phyloP scores from a whole-genome alignment of 2,329 filamentous ascomycete species.

The Biscogniauxia marginata region DNA sequence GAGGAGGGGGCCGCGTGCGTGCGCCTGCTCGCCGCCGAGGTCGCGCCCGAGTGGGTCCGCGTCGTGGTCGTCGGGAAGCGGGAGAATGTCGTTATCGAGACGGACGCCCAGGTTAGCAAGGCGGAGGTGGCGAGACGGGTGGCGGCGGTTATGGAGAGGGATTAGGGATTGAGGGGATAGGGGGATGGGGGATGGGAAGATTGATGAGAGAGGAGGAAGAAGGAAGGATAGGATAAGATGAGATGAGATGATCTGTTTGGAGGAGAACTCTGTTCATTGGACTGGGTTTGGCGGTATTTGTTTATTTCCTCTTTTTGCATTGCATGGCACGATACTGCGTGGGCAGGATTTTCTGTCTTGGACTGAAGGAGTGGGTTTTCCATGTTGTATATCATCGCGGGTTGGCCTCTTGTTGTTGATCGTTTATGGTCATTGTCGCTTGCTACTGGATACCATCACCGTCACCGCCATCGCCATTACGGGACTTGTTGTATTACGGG shows the following conservation, averaged over 20 bases:
- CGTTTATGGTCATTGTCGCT: not conserved
- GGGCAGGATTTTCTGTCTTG: not conserved
- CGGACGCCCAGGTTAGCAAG: constrained; percentile 36
- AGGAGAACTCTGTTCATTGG: not conserved
- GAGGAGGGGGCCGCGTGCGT: constrained; percentile 53
- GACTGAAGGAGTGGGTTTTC: not conserved
- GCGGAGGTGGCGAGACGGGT: constrained; percentile 33
- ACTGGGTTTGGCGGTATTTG: not conserved
- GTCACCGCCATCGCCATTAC: no score
- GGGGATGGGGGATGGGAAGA: not conserved
- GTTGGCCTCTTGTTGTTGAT: not conserved
- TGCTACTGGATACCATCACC: not conserved
- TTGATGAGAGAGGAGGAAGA: not conserved
- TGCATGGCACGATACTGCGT: no score
- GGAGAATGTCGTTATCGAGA: constrained; percentile 58
- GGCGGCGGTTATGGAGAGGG: constrained; percentile 17
- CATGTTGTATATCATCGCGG: not conserved
- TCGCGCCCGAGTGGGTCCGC: constrained; percentile 56
- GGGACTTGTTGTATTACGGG: no score
- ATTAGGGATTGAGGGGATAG: constrained; percentile 1
- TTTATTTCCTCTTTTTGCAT: not conserved
- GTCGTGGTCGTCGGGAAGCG: constrained; percentile 51
- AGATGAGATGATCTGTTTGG: not conserved
- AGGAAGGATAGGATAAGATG: not conserved
- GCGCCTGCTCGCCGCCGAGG: constrained; percentile 50